Conservation (phyloP, 768 basidiomycete genomes). For the Wakefieldia striispora region DNA sequence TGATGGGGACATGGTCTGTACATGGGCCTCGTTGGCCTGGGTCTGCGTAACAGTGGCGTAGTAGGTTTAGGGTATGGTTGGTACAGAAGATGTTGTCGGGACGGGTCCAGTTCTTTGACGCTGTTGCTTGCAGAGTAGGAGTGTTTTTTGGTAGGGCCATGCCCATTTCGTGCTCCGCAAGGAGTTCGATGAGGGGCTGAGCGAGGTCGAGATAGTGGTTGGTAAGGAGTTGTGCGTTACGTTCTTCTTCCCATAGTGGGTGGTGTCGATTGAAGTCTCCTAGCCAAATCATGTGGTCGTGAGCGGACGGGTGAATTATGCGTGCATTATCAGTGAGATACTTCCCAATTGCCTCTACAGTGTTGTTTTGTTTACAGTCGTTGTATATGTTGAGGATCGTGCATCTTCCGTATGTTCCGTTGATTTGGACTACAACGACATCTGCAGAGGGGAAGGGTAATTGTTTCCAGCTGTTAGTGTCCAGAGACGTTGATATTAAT, state of each 20-base stretch:
- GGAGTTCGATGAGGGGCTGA: no score
- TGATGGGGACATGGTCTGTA: constrained; percentile 18
- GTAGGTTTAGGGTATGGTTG: fast-evolving
- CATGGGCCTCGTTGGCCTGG: fast-evolving
- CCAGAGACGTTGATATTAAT: neutral
- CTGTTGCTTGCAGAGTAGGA: constrained; percentile 33
- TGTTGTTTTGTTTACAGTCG: neutral
- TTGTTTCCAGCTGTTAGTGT: constrained; percentile 10
- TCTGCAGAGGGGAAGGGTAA: neutral
- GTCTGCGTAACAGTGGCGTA: neutral
- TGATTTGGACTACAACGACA: neutral
- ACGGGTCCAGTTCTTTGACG: constrained; percentile 27
- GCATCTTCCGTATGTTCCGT: neutral
- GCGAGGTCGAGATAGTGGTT: neutral
- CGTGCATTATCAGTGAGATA: no score
- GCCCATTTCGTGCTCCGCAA: constrained; percentile 22
- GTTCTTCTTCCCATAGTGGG: constrained; percentile 27
- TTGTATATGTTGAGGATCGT: constrained; percentile 9
- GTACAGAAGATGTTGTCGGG: constrained; percentile 17
- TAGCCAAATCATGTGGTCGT: constrained; percentile 19
- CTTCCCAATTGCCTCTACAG: neutral
- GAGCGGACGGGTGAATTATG: no score
- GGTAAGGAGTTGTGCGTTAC: constrained; percentile 24
- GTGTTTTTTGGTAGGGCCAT: constrained; percentile 34
- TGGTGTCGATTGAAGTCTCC: constrained; percentile 36